Conservation (phyloP, 148 eudicot species). For the Vaccinium corymbosum region DNA sequence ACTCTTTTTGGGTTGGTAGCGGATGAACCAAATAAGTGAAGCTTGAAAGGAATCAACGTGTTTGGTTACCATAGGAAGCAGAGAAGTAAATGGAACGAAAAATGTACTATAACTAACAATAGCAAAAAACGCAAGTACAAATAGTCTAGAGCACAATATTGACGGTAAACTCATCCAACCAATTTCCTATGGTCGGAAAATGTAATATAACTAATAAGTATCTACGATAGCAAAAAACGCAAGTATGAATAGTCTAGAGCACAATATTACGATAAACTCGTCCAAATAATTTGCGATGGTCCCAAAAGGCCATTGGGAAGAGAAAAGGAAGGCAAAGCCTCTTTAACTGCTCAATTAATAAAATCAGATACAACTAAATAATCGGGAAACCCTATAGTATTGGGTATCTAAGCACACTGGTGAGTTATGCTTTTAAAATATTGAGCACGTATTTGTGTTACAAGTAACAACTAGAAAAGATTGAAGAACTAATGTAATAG, state of each 20-base stretch:
- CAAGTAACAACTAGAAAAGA: background rate
- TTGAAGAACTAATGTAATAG: constrained; percentile 3
- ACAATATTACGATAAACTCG: background rate
- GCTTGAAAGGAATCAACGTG: background rate
- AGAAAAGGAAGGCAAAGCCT: background rate
- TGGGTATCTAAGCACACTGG: background rate
- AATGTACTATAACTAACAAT: background rate
- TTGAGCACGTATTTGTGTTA: background rate
- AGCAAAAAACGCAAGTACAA: background rate
- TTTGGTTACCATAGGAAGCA: background rate
- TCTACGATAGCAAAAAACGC: background rate
- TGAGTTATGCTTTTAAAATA: background rate
- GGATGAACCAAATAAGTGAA: background rate
- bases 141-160: background rate
- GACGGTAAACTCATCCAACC: background rate
- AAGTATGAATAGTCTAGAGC: background rate
- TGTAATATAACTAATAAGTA: background rate
- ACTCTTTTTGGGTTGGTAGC: background rate
- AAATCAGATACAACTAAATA: background rate
- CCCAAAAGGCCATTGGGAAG: background rate
- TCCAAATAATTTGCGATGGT: background rate
- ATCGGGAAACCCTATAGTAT: background rate
- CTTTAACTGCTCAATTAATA: background rate
- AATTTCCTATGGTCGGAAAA: background rate
- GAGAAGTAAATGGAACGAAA: background rate